Evolutionary conservation across 2,329 filamentous ascomycete genomes (phyloP), one percentile per base, ranked within the genome.

Genomic region (Fusarium dlaminii): DNA sequence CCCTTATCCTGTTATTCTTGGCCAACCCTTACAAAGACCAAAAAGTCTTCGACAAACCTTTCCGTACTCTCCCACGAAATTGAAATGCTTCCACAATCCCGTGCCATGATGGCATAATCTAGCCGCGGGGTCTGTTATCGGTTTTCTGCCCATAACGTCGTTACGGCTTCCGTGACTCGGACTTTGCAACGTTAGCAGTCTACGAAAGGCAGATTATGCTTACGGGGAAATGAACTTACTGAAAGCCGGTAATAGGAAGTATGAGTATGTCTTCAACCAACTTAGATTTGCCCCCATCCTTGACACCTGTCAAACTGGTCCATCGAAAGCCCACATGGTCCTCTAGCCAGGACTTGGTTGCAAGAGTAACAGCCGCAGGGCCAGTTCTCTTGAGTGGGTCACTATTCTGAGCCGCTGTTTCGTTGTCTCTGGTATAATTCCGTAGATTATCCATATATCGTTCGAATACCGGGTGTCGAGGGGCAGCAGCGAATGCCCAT

Each of bases 31-130:
- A 29, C 27, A 63, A n/a, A 63, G 40, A 46, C 60, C 40, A n/a
- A 63, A 63, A 18, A 63, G 52, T 15, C 60, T 63, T 20, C 51
- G 60, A 30, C 60, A 63, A 40, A 63, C 22, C 60, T 63, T 63
- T 14, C 52, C 40, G 9, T 59, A 63, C 7, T 63, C 52, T 29
- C 60, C 27, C 3, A 14, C 22, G 10, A 46, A 24, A 29, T 58
- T 20, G 5, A 63, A 63, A 46, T 59, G 60, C n/a, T 63, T 63
- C 60, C 52, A 59, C 4, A 36, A 46, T 40, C 60, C 60, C 11
- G 52, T 27, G 6, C 60, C 51, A 11, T 59, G 60, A 22, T 63
- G 60, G 11, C 8, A n/a, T 30, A 63, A 8, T 22, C 60, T 63
- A 0, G 60, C 60, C 14, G 43, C 22, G 1, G 60, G 39, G 10